Base-by-base conservation (phyloP, 2,329 filamentous ascomycete genomes). In the Emergomyces pasteurianus region DNA sequence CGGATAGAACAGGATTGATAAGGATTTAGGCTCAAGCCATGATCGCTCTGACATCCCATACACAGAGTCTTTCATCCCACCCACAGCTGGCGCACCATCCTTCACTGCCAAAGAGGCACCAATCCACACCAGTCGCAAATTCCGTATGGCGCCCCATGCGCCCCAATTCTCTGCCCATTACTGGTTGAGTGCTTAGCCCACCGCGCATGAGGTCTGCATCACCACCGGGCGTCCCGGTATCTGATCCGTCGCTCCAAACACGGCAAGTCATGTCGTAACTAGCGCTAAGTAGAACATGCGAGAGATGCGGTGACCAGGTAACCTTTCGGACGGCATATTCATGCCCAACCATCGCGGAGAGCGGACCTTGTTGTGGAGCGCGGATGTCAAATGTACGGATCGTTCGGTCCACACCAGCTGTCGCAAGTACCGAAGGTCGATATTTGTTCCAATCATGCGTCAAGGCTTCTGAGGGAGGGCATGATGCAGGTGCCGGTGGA, bases 371-470 rank as follows among this genome's bases (percentile, higher is more conserved):
- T 5, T 80, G 77, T 0, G 90, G 88, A 68, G 85, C 87, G 50
- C 94, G 82, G 53, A 96, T 86, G 73, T 99, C 94, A 69, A 97
- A 97, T 0, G 89, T 94, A 55, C 94, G 86, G 63, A 99, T 86
- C 21, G 87, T 78, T 59, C 89, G 83, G 73, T 99, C 94, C 3
- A 97, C 94, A 60, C 94, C 92, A 1, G 85, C 94, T 0, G 90
- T 90, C 0, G 94, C 94, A 60, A 99, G 79, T 31, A 96, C 80
- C 0, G 86, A 87, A 66, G 91, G 85, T 46, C 88, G 84, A 76
- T 99, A 99, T 75, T 99, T 99, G 78, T 99, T 99, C 94, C 94
- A 99, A 74, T 99, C 94, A 75, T 97, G 94, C 0, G 92, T 96
- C 38, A 99, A 82, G 43, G 90, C 85, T 78, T 99, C 94, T 10